Evolutionary conservation across 139 green algal genomes (phyloP), one percentile per base, ranked within the genome.

Genomic region (Chlamydomonas urium): DNA sequence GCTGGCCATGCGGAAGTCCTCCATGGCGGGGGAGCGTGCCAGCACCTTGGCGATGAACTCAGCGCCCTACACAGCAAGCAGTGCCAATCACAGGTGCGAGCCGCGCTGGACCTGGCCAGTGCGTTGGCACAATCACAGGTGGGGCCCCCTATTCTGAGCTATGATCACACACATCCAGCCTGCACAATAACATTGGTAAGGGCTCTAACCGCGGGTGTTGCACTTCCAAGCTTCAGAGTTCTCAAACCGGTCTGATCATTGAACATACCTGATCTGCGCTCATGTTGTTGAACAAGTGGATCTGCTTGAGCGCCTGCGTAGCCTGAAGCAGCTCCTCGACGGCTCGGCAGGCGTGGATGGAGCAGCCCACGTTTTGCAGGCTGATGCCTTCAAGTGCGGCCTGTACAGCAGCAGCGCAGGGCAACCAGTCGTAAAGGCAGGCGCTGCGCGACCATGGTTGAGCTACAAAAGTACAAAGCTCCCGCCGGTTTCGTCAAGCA

Each of bases 281-380:
- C 92, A 97, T 98, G 86, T 98, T 98, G 88, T 98, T 98, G 85
- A 88, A 92, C 24, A 98, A 82, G 73, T 94, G 89, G 53, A 98
- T 73, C 35, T 71, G 63, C 26, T 57, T 71, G 21, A 56, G 38
- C 4, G 63, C 38, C 63, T 71, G 63, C 35, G 32, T 57, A 3
- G 24, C 38, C 24, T 56, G 36, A 6, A 71, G 38, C 60, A 97
- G 89, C 75, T 97, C 90, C 24, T 80, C 75, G 21, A 96, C 63
- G 0, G 93, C 91, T 8, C 62, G 73, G 84, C 92, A 97, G 38
- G 90, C 92, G 60, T 92, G 77, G 36, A 93, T 87, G 34, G 88
- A 96, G 75, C 85, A 92, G 42, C 93, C 92, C 53, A 97, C 86
- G 73, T 97, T 97, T 68, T 91, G 83, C 17, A 96, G 86, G 1